phyloP scores from a whole-genome alignment of 495 filamentous ascomycete genomes.

The Cercophora samala region DNA sequence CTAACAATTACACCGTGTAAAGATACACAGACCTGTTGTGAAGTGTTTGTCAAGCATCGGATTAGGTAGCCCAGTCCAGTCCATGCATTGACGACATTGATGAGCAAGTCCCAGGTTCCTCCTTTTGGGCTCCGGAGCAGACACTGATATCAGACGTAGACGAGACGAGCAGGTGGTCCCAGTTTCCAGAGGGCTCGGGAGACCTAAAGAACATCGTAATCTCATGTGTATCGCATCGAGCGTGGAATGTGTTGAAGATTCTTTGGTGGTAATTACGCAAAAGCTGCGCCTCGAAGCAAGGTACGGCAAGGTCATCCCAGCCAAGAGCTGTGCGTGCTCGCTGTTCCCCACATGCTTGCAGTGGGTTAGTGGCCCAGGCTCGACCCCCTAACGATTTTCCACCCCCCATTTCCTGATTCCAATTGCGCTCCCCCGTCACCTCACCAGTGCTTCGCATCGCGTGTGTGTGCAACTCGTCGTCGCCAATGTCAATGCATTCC shows the following conservation, averaged over 20 bases:
- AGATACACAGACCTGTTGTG: background rate
- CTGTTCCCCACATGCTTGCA: conserved; percentile 2
- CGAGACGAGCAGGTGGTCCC: background rate
- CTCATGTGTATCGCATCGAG: background rate
- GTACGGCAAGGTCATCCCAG: background rate
- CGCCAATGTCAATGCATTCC: background rate
- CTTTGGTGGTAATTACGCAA: background rate
- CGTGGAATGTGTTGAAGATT: background rate
- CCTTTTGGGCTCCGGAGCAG: background rate
- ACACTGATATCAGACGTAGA: background rate
- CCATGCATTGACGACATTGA: background rate
- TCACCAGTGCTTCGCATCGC: conserved; percentile 26
- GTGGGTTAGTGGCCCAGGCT: background rate
- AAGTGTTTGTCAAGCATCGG: background rate
- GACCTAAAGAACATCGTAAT: background rate
- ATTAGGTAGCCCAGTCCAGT: background rate
- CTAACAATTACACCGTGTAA: background rate
- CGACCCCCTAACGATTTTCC: conserved; percentile 5
- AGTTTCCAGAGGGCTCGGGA: background rate
- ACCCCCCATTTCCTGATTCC: conserved; percentile 10
- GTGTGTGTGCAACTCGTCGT: conserved; percentile 13
- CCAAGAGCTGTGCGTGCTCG: background rate
- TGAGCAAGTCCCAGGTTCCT: background rate
- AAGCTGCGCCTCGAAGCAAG: background rate
- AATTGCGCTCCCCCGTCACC: conserved; percentile 9